Conservation (phyloP, 2,329 filamentous ascomycete species). For the Fusarium buxicola region DNA sequence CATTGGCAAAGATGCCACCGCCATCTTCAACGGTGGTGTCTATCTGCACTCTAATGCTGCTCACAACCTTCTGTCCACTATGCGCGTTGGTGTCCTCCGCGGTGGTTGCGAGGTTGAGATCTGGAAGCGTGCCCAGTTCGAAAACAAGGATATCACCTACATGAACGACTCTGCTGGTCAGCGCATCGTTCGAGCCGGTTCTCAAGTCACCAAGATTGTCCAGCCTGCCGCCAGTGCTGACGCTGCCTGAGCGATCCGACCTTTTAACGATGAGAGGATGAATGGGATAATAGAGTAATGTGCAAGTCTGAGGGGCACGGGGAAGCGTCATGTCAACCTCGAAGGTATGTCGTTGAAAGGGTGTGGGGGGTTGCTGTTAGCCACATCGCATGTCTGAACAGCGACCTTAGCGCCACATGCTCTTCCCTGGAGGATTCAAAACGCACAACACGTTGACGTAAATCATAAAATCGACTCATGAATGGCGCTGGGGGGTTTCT, state of each 20-base stretch:
- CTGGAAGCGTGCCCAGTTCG: constrained; percentile 87
- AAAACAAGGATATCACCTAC: constrained; percentile 84
- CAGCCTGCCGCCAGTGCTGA: constrained; percentile 86
- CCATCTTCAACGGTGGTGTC: constrained; percentile 92
- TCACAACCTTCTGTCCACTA: constrained; percentile 88
- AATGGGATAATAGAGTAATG: constrained; percentile 36
- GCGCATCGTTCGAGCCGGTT: constrained; percentile 85
- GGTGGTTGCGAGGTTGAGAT: constrained; percentile 92
- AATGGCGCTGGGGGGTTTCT: constrained; percentile 45
- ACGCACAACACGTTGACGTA: constrained; percentile 30
- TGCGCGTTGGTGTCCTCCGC: constrained; percentile 87
- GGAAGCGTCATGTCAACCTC: constrained; percentile 13
- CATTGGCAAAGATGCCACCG: constrained; percentile 88
- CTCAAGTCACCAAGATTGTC: constrained; percentile 85
- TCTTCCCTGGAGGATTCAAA: constrained; percentile 14
- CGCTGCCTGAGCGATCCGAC: constrained; percentile 69
- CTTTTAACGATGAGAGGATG: constrained; percentile 31
- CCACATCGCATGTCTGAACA: constrained; percentile 38
- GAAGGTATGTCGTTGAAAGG: constrained; percentile 30
- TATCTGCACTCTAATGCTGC: constrained; percentile 92
- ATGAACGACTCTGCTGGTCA: constrained; percentile 84
- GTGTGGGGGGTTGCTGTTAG: constrained; percentile 27
- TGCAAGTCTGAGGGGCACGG: constrained; percentile 22
- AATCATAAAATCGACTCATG: constrained; percentile 44
- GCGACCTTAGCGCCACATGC: constrained; percentile 16